A percentile compares a stretch with the other conserved stretches of the same genome.
Evolutionary conservation across 208 protist species (phyloP).

Genomic region (Herpetomonas samuelpessoai): DNA sequence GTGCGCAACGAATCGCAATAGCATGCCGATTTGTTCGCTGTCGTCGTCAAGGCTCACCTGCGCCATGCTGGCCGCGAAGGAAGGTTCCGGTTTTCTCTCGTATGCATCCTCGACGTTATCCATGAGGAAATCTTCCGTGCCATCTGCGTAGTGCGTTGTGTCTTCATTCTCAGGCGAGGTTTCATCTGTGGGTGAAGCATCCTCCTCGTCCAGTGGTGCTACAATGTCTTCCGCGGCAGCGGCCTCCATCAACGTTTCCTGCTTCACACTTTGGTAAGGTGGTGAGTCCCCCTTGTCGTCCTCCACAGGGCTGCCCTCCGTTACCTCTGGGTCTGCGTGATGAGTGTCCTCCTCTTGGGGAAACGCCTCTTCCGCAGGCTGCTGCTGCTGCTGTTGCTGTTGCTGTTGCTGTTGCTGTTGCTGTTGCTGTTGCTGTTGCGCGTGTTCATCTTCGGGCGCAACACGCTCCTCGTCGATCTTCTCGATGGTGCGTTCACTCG

Average conservation of each 20-base stretch:
- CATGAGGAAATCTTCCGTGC: not conserved
- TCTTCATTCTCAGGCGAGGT: not conserved
- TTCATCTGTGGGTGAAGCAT: not conserved
- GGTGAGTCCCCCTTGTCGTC: no score
- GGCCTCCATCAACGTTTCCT: no score
- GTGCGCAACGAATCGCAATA: not conserved
- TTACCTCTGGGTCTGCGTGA: no score
- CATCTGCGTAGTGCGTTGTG: not conserved
- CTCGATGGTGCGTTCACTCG: no score
- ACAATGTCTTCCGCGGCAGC: no score
- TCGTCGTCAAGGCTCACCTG: not conserved
- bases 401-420: not conserved
- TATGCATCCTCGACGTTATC: no score
- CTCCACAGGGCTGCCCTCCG: no score
- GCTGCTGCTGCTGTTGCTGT: not conserved
- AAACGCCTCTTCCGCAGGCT: not conserved
- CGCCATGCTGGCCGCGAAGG: not conserved
- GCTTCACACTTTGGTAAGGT: no score
- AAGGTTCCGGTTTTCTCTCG: no score
- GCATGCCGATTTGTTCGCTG: not conserved
- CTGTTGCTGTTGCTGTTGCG: not conserved
- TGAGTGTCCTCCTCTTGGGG: not conserved
- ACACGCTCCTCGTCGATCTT: no score
- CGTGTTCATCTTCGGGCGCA: no score
- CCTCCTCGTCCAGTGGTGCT: not conserved